phyloP scores from a whole-genome alignment of 1,284 basidiomycete species.

The Chiua sp. region DNA sequence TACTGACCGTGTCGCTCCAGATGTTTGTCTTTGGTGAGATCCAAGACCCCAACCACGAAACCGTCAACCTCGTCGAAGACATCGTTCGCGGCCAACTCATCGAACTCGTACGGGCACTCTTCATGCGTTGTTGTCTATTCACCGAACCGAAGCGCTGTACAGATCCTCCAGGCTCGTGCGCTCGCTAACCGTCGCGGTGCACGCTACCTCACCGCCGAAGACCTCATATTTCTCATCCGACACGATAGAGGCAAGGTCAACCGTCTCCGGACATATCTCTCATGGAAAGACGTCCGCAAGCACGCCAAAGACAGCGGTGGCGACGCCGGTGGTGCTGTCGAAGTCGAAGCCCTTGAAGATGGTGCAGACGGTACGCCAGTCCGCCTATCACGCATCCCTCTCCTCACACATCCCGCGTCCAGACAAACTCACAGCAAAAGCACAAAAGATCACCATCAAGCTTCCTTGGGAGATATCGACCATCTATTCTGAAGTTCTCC shows the following conservation, averaged over 20 bases:
- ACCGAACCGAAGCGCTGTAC: not conserved
- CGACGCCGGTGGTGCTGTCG: slow-evolving; percentile 78
- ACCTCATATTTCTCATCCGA: slow-evolving; percentile 96
- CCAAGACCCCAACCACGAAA: slow-evolving; percentile 87
- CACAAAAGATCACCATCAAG: slow-evolving; percentile 94
- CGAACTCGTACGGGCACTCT: slow-evolving; percentile 73
- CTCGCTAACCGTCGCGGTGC: slow-evolving; percentile 85
- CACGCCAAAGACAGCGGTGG: slow-evolving; percentile 90
- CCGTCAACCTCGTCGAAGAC: slow-evolving; percentile 93
- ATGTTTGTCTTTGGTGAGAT: slow-evolving; percentile 99
- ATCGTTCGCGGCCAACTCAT: slow-evolving; percentile 94
- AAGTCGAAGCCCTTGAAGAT: slow-evolving; percentile 80
- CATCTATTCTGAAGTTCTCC: slow-evolving; percentile 87
- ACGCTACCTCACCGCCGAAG: slow-evolving; percentile 89
- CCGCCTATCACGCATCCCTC: not conserved
- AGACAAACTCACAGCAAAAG: slow-evolving; percentile 86
- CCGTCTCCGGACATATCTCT: slow-evolving; percentile 91
- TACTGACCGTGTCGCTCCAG: slow-evolving; percentile 43
- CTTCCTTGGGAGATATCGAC: slow-evolving; percentile 96
- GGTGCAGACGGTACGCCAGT: slow-evolving; percentile 68
- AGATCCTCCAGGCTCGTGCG: slow-evolving; percentile 92
- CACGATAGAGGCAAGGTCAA: slow-evolving; percentile 97
- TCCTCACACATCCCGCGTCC: not conserved
- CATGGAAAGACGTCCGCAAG: slow-evolving; percentile 98
- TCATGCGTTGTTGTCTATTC: not conserved